Percentiles rank a stretch among this genome's conserved stretches.
Evolutionary conservation across 805 yeast species (phyloP).

Genomic region (Nakazawaea wickerhamii): DNA sequence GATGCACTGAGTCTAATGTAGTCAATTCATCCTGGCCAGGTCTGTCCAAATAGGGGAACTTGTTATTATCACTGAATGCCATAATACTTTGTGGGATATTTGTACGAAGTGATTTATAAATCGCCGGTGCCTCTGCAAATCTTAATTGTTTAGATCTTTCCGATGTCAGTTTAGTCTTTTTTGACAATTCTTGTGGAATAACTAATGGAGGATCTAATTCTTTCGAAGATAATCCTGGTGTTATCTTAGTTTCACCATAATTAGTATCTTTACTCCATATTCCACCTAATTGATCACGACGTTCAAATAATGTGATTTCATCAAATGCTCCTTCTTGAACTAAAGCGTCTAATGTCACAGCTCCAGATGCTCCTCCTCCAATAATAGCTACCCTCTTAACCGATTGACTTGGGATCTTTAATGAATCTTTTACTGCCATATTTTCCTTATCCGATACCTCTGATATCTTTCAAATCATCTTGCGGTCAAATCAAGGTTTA

Average conservation of each 20-base stretch:
- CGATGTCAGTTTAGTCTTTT: neutral
- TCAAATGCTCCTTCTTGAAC: conserved; percentile 29
- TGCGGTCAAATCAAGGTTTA: too few relatives aligned
- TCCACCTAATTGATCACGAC: conserved; percentile 37
- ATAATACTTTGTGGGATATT: conserved; percentile 39
- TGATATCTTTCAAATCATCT: too few relatives aligned
- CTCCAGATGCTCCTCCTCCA: conserved; percentile 50
- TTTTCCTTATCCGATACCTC: neutral
- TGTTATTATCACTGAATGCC: conserved; percentile 37
- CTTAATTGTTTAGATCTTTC: conserved; percentile 14
- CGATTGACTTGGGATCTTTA: neutral
- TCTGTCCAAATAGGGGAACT: conserved; percentile 27
- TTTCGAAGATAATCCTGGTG: conserved; percentile 23
- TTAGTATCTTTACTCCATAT: conserved; percentile 34
- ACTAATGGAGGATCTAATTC: conserved; percentile 25
- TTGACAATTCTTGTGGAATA: conserved; percentile 6
- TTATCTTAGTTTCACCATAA: conserved; percentile 18
- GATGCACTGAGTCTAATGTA: conserved; percentile 24
- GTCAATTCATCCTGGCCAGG: conserved; percentile 19
- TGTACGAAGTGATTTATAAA: conserved; percentile 27
- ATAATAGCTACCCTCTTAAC: conserved; percentile 34
- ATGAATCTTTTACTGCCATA: conserved; percentile 4
- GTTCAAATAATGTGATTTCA: conserved; percentile 34
- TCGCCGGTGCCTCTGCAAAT: conserved; percentile 26
- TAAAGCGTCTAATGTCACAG: conserved; percentile 34